Conservation (phyloP, 2,329 filamentous ascomycete genomes). For the Colletotrichum sidae region DNA sequence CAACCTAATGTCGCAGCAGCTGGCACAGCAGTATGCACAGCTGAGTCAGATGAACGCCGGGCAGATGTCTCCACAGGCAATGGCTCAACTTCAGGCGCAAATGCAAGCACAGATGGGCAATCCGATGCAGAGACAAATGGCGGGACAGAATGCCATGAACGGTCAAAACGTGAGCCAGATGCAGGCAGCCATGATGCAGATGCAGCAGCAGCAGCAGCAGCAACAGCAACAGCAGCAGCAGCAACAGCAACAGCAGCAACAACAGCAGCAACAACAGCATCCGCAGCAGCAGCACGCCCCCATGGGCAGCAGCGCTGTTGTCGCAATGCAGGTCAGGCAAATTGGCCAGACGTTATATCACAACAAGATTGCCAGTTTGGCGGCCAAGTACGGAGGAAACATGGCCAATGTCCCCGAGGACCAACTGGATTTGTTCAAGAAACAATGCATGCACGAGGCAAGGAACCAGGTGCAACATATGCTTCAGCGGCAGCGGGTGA, state of each 20-base stretch:
- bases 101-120: slow-evolving; percentile 51
- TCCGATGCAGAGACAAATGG: slow-evolving; percentile 51
- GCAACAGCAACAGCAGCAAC: too few species aligned
- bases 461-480: slow-evolving; percentile 48
- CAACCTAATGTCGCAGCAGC: slow-evolving; percentile 56
- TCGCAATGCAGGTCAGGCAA: slow-evolving; percentile 47
- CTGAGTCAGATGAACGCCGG: slow-evolving; percentile 48
- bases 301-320: slow-evolving; percentile 43
- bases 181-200: slow-evolving; percentile 54
- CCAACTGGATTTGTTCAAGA: slow-evolving; percentile 57
- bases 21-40: slow-evolving; percentile 57
- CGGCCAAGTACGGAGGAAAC: slow-evolving; percentile 52
- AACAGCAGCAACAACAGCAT: too few species aligned
- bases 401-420: slow-evolving; percentile 60
- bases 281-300: slow-evolving; percentile 37
- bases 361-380: slow-evolving; percentile 49
- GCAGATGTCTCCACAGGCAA: slow-evolving; percentile 52
- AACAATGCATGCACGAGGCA: slow-evolving; percentile 53
- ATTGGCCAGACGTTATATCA: slow-evolving; percentile 53
- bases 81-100: slow-evolving; percentile 46
- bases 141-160: slow-evolving; percentile 55
- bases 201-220: slow-evolving; percentile 46
- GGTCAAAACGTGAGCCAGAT: slow-evolving; percentile 50
- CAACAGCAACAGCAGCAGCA: slow-evolving; percentile 38
- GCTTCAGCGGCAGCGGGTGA: slow-evolving; percentile 49